Conservation (phyloP, 2,329 filamentous ascomycete genomes). For the Cladosporium oxysporum region DNA sequence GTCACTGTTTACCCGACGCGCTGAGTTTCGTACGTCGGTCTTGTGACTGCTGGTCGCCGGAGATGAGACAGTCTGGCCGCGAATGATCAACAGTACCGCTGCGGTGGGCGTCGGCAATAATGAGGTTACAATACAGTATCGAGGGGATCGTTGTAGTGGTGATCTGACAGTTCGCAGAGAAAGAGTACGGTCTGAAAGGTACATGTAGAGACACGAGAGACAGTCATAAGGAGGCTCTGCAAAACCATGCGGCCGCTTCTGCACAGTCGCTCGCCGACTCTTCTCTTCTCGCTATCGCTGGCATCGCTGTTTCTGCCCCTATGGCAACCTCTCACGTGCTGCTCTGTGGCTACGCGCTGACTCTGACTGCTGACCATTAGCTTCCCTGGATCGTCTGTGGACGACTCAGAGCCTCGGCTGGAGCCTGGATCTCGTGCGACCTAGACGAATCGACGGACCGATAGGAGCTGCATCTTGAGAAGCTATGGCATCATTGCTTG, state of each 20-base stretch:
- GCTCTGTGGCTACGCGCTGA: neutral
- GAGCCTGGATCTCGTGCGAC: neutral
- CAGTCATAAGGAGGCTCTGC: neutral
- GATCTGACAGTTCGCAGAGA: neutral
- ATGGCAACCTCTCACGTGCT: neutral
- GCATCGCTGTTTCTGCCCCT: neutral
- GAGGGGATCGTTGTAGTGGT: neutral
- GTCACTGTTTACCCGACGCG: constrained; percentile 12
- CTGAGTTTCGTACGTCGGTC: constrained; percentile 9
- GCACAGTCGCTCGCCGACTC: neutral
- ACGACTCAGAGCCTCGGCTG: neutral
- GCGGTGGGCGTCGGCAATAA: neutral
- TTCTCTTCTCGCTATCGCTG: neutral
- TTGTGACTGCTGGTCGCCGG: constrained; percentile 17
- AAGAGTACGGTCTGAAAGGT: neutral
- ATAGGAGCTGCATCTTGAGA: neutral
- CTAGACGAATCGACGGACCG: neutral
- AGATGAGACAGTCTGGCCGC: constrained; percentile 15
- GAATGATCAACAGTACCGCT: constrained; percentile 4
- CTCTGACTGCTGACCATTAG: neutral
- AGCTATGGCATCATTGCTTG: neutral
- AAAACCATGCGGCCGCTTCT: neutral
- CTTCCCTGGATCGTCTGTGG: neutral
- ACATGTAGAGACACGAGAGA: neutral
- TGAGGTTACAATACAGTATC: neutral